A percentile compares a stretch with the other conserved stretches of the same genome.
phyloP scores from a whole-genome alignment of 306 rosid species.

The Macrotyloma uniflorum region DNA sequence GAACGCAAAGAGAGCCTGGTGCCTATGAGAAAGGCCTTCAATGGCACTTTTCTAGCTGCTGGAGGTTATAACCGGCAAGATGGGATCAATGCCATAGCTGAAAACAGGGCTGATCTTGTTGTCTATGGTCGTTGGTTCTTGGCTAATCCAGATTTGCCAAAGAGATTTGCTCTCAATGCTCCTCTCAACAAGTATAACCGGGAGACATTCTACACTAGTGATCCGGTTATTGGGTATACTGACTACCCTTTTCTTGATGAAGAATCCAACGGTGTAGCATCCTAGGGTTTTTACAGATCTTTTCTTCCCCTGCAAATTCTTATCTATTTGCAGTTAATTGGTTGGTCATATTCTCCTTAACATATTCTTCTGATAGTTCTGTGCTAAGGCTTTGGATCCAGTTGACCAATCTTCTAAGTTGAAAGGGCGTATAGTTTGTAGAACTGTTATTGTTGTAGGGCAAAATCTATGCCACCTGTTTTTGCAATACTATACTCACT shows the following conservation, averaged over 20 bases:
- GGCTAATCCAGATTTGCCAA: constrained; percentile 77
- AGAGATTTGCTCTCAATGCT: constrained; percentile 61
- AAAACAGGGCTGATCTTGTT: constrained; percentile 52
- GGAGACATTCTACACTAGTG: constrained; percentile 51
- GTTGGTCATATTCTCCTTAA: no score
- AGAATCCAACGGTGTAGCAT: background rate
- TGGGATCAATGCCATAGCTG: constrained; percentile 56
- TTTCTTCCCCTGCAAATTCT: no score
- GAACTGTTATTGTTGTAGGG: no score
- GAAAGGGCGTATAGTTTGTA: no score
- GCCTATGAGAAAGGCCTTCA: constrained; percentile 69
- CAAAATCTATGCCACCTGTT: no score
- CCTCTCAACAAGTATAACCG: constrained; percentile 62
- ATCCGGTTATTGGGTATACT: constrained; percentile 62
- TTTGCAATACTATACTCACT: no score
- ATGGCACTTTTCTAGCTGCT: constrained; percentile 57
- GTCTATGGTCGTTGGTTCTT: constrained; percentile 52
- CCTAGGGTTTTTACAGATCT: background rate
- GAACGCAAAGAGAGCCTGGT: constrained; percentile 43
- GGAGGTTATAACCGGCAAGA: constrained; percentile 61
- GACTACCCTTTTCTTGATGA: constrained; percentile 72
- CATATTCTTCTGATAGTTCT: no score
- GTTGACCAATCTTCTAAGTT: no score
- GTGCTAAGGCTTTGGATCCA: no score
- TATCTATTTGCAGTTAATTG: no score